Conservation (phyloP, 345 rosid species). For the Sonneratia caseolaris region DNA sequence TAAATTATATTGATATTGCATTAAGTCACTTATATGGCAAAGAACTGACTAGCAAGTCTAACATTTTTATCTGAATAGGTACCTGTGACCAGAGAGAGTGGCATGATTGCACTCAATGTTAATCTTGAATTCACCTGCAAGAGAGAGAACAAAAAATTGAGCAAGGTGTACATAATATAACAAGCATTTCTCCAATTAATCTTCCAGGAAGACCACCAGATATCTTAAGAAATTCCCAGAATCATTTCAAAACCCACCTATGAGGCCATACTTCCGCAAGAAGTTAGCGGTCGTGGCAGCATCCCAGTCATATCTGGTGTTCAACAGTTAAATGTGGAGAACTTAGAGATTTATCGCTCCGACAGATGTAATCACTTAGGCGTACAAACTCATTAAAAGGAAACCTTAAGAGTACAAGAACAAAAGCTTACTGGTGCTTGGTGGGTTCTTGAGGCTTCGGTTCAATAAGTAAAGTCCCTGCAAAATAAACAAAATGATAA, state of each 20-base stretch:
- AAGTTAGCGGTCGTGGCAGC: conserved; percentile 88
- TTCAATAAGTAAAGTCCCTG: conserved; percentile 83
- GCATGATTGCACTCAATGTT: conserved; percentile 96
- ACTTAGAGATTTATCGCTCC: background rate
- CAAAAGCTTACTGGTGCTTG: conserved; percentile 58
- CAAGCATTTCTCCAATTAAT: background rate
- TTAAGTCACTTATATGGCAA: background rate
- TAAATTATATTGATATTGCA: background rate
- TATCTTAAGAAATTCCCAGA: background rate
- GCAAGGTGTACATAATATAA: background rate
- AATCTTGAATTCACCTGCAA: conserved; percentile 64
- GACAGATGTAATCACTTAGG: no score
- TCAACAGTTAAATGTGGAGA: conserved; percentile 5
- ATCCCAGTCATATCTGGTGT: conserved; percentile 89
- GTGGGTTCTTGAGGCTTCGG: conserved; percentile 99
- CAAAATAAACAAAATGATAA: conserved; percentile 2
- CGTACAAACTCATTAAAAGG: no score
- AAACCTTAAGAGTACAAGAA: background rate
- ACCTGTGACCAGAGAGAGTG: conserved; percentile 90
- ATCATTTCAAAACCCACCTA: conserved; percentile 23
- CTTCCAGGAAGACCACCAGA: conserved; percentile 16
- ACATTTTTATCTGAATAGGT: background rate
- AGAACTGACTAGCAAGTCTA: background rate
- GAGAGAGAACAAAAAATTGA: background rate
- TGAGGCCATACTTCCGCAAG: conserved; percentile 70